Conservation (phyloP, 768 basidiomycete species). For the Boletus vinaceobasis region DNA sequence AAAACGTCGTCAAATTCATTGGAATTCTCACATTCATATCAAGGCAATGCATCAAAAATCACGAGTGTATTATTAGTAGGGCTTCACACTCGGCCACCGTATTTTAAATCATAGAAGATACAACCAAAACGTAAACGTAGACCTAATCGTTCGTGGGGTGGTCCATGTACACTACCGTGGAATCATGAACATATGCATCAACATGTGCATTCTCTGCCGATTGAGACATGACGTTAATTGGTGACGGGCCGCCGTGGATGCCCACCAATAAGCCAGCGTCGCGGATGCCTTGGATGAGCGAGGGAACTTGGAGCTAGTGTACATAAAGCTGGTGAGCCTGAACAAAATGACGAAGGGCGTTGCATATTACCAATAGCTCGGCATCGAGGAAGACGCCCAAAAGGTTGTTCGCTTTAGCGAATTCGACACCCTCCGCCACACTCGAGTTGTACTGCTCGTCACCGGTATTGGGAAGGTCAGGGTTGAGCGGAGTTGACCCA, state of each 20-base stretch:
- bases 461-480: conserved; percentile 40
- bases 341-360: conserved; percentile 8
- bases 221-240: conserved; percentile 34
- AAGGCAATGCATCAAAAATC: conserved; percentile 23
- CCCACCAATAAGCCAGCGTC: conserved; percentile 87
- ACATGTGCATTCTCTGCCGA: conserved; percentile 48
- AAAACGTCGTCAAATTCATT: conserved; percentile 8
- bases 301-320: conserved; percentile 73
- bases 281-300: conserved; percentile 82
- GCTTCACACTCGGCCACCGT: conserved; percentile 17
- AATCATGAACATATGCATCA: conserved; percentile 67
- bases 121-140: conserved; percentile 22
- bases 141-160: conserved; percentile 48
- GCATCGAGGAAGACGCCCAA: conserved; percentile 90
- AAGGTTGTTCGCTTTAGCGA: conserved; percentile 88
- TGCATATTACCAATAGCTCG: conserved; percentile 66
- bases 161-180: conserved; percentile 66
- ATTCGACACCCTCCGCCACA: conserved; percentile 88
- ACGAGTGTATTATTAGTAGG: conserved; percentile 16
- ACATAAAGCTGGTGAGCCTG: conserved; percentile 11
- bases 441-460: conserved; percentile 55
- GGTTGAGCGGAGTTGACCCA: conserved; percentile 37
- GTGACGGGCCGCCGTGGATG: conserved; percentile 63
- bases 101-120: conserved; percentile 26
- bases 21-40: conserved; percentile 15